These are phyloP conservation scores for Erodium chrysanthum DNA, from an alignment of 441 rosid species.

Conservation along the genomic window DNA sequence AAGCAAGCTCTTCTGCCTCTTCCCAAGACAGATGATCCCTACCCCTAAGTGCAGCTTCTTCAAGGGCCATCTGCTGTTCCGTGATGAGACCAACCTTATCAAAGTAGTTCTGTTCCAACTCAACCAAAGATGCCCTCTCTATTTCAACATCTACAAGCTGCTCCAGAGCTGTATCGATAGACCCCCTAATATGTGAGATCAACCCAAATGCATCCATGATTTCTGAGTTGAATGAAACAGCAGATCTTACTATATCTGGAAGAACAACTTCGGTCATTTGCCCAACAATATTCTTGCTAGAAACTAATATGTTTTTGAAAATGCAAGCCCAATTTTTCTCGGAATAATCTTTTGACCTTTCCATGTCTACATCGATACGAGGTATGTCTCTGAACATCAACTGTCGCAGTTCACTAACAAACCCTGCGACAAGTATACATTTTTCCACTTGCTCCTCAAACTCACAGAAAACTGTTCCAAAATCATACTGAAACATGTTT, in stretches of 20 bases:
- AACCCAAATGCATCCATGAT: conserved; percentile 85
- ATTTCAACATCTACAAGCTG: conserved; percentile 73
- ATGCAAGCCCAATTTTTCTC: conserved; percentile 57
- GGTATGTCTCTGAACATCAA: conserved; percentile 37
- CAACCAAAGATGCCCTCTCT: conserved; percentile 72
- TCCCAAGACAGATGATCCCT: conserved; percentile 98
- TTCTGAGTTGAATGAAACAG: conserved; percentile 66
- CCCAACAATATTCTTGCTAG: conserved; percentile 51
- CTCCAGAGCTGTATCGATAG: conserved; percentile 75
- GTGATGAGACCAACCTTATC: conserved; percentile 81
- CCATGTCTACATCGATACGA: conserved; percentile 25
- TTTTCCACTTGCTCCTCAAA: conserved; percentile 85
- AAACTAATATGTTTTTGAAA: conserved; percentile 48
- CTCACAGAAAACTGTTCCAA: conserved; percentile 40
- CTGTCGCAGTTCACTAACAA: conserved; percentile 52
- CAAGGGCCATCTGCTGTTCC: conserved; percentile 80
- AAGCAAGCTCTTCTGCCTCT: conserved; percentile 97
- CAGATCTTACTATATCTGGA: conserved; percentile 58
- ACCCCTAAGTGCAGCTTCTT: conserved; percentile 80
- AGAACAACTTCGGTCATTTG: conserved; percentile 68
- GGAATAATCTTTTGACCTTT: conserved; percentile 26
- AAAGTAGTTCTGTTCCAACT: conserved; percentile 78
- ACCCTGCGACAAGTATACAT: conserved; percentile 53
- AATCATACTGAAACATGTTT: conserved; percentile 30
- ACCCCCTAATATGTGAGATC: conserved; percentile 71